phyloP scores from a whole-genome alignment of 257 asterid genomes.

The Solanum ossicruentum region DNA sequence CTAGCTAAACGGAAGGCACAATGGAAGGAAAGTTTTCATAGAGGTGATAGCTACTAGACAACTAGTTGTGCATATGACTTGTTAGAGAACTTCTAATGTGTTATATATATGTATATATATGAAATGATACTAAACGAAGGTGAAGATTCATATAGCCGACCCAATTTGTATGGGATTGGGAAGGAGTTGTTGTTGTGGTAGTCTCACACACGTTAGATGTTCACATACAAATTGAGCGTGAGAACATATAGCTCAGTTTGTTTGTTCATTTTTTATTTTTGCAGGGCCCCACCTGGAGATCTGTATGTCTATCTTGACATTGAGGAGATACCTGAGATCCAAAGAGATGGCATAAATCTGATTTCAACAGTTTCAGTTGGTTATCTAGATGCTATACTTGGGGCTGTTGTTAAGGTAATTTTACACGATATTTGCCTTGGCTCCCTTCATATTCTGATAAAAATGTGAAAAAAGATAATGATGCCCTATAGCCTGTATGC shows the following conservation, averaged over 20 bases:
- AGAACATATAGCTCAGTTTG: not conserved
- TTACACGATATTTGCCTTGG: not conserved
- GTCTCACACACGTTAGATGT: not conserved
- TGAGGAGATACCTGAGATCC: conserved; percentile 85
- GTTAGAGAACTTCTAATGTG: too few species aligned
- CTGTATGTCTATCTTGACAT: conserved; percentile 93
- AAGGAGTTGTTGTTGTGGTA: not conserved
- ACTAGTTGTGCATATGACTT: too few species aligned
- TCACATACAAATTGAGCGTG: not conserved
- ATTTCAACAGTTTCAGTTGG: conserved; percentile 58
- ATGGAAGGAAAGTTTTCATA: too few species aligned
- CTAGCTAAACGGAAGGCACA: too few species aligned
- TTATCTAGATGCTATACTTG: conserved; percentile 92
- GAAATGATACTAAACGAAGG: not conserved
- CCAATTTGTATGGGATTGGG: not conserved
- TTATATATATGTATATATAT: too few species aligned
- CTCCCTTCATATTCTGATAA: not conserved
- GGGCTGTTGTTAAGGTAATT: conserved; percentile 58
- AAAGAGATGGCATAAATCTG: conserved; percentile 94
- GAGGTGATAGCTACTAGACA: too few species aligned
- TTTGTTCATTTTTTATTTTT: not conserved
- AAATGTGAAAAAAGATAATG: not conserved
- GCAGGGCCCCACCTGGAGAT: conserved; percentile 87
- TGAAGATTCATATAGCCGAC: not conserved
- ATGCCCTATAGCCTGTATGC: not conserved